Percentiles rank a stretch among this genome's conserved stretches.
These are phyloP conservation scores for Canavalia gladiata DNA, from an alignment of 306 rosid species.

Conservation along the genomic window DNA sequence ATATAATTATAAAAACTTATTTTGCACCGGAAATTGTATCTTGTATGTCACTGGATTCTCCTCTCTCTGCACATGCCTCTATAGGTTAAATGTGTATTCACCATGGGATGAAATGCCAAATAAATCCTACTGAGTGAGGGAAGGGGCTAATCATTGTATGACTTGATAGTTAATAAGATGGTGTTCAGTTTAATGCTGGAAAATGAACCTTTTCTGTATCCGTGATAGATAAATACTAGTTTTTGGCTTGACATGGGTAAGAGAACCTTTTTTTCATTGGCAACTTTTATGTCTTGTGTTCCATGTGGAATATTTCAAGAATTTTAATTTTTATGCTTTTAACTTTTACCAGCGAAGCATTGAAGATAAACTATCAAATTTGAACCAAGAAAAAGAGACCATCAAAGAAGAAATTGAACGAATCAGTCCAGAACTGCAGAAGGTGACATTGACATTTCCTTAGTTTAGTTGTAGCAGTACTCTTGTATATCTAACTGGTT, in stretches of 20 bases:
- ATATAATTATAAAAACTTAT: neutral
- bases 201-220: neutral
- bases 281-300: slow-evolving; percentile 23
- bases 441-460: slow-evolving; percentile 64
- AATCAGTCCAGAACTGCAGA: slow-evolving; percentile 77
- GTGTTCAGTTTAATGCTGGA: slow-evolving; percentile 32
- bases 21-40: neutral
- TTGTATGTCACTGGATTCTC: neutral
- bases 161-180: slow-evolving; percentile 14
- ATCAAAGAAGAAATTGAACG: slow-evolving; percentile 82
- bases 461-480: slow-evolving; percentile 17
- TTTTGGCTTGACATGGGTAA: slow-evolving; percentile 28
- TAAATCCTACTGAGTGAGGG: neutral
- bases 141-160: slow-evolving; percentile 1
- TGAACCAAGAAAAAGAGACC: slow-evolving; percentile 71
- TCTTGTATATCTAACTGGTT: slow-evolving; percentile 42
- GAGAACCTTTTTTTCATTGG: slow-evolving; percentile 11
- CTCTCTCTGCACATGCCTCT: slow-evolving; percentile 8
- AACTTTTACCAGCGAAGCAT: slow-evolving; percentile 76
- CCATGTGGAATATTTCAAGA: slow-evolving; percentile 42
- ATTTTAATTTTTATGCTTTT: slow-evolving; percentile 10
- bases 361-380: slow-evolving; percentile 81
- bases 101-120: neutral
- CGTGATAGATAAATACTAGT: slow-evolving; percentile 33
- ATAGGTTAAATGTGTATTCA: neutral